These are phyloP conservation scores for Paradendryphiella salina DNA, from an alignment of 2,329 filamentous ascomycete species.

Conservation along the genomic window DNA sequence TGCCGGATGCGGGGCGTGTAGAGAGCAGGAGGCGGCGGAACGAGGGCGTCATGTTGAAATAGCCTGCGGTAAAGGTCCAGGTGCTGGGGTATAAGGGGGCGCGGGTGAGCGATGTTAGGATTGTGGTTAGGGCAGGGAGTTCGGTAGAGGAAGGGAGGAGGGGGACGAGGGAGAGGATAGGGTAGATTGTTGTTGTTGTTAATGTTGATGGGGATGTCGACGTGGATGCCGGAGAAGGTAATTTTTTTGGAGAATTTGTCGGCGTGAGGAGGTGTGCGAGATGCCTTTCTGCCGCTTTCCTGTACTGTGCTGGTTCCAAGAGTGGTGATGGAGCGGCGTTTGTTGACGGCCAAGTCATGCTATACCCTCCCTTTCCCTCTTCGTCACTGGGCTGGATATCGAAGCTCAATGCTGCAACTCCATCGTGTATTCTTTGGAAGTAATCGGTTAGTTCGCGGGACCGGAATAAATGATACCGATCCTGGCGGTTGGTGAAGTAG, in stretches of 20 bases:
- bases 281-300: slow-evolving; percentile 66
- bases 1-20: slow-evolving; percentile 70
- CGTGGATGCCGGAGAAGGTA: slow-evolving; percentile 19
- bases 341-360: slow-evolving; percentile 70
- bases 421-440: slow-evolving; percentile 75
- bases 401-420: slow-evolving; percentile 80
- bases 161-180: slow-evolving; percentile 84
- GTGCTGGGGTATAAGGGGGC: slow-evolving; percentile 68
- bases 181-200: slow-evolving; percentile 68
- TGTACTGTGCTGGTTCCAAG: slow-evolving; percentile 68
- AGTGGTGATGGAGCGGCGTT: slow-evolving; percentile 79
- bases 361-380: slow-evolving; percentile 54
- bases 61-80: slow-evolving; percentile 97
- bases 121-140: slow-evolving; percentile 74
- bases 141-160: slow-evolving; percentile 88
- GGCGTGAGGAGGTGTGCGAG: slow-evolving; percentile 69
- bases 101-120: slow-evolving; percentile 71
- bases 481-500: slow-evolving; percentile 95
- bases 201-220: slow-evolving; percentile 22
- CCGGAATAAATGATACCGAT: slow-evolving; percentile 89
- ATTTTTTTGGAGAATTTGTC: slow-evolving; percentile 36
- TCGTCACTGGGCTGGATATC: slow-evolving; percentile 66
- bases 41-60: slow-evolving; percentile 93
- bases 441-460: slow-evolving; percentile 80
- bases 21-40: slow-evolving; percentile 78